Evolutionary conservation across 192 early-diverging fungal genomes (phyloP).

Genomic region (Diversispora eburnea): DNA sequence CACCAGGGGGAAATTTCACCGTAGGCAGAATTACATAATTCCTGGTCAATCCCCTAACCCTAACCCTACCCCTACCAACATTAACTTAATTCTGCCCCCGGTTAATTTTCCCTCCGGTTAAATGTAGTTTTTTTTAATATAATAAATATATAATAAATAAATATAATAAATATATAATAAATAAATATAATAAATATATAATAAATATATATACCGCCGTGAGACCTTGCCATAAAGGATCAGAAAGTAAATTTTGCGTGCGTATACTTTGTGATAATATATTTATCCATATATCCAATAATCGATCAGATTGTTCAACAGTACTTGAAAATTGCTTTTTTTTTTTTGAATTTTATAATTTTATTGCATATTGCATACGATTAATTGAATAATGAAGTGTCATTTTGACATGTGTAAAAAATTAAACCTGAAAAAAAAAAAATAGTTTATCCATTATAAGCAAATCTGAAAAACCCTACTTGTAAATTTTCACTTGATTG

Average conservation of each 20-base stretch:
- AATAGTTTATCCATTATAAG: neutral
- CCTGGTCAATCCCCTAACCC: no score
- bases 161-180: slow-evolving; percentile 8
- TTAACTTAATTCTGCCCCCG: no score
- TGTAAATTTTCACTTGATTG: slow-evolving; percentile 7
- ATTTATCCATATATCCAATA: slow-evolving; percentile 44
- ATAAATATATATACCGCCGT: slow-evolving; percentile 33
- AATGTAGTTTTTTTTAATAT: no score
- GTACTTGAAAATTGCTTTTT: slow-evolving; percentile 33
- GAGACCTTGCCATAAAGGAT: slow-evolving; percentile 38
- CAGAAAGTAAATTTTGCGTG: slow-evolving; percentile 33
- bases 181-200: slow-evolving; percentile 14
- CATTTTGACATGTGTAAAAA: no score
- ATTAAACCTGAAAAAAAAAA: neutral
- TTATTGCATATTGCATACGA: no score
- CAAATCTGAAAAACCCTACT: neutral
- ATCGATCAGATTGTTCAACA: slow-evolving; percentile 39
- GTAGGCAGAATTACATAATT: no score
- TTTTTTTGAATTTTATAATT: neutral
- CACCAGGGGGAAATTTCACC: no score
- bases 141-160: slow-evolving; percentile 9
- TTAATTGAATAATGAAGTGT: no score
- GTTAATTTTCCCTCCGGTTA: no score
- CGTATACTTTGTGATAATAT: slow-evolving; percentile 40
- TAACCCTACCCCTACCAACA: no score